Evolutionary conservation across 2,329 filamentous ascomycete genomes (phyloP).

Genomic region (Bertia moriformis): DNA sequence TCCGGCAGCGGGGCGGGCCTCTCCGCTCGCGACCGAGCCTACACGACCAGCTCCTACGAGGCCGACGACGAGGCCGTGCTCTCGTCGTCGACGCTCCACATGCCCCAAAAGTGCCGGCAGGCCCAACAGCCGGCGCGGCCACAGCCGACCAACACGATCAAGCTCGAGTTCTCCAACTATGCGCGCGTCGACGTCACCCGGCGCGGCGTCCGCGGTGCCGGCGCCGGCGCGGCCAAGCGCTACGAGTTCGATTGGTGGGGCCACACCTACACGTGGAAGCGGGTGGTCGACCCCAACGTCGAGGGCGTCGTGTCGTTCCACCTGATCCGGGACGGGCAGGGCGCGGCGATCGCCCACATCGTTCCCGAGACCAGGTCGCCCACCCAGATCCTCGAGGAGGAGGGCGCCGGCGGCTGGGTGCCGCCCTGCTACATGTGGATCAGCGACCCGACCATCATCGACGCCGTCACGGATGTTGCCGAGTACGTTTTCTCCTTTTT

Average conservation of each 20-base stretch:
- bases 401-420: slow-evolving; percentile 72
- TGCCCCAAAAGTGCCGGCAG: background rate
- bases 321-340: slow-evolving; percentile 51
- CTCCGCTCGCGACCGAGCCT: slow-evolving; percentile 10
- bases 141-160: slow-evolving; percentile 61
- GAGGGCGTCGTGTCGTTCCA: slow-evolving; percentile 61
- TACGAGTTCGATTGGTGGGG: slow-evolving; percentile 97
- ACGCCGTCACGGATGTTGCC: slow-evolving; percentile 63
- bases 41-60: background rate
- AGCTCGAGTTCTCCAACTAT: slow-evolving; percentile 94
- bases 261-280: slow-evolving; percentile 69
- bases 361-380: slow-evolving; percentile 65
- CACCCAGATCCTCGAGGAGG: slow-evolving; percentile 56
- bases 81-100: background rate
- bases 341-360: slow-evolving; percentile 64
- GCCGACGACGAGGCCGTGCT: slow-evolving; percentile 3
- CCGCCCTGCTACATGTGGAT: slow-evolving; percentile 86
- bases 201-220: too few species aligned
- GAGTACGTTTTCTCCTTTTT: slow-evolving; percentile 47
- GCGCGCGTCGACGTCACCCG: slow-evolving; percentile 74
- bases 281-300: slow-evolving; percentile 54
- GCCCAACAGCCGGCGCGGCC: slow-evolving; percentile 4
- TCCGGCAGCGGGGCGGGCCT: slow-evolving; percentile 7
- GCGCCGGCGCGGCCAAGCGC: slow-evolving; percentile 51
- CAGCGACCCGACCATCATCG: slow-evolving; percentile 56